Conservation (phyloP, 352 stramenopile species). For the Phytophthora sp. region DNA sequence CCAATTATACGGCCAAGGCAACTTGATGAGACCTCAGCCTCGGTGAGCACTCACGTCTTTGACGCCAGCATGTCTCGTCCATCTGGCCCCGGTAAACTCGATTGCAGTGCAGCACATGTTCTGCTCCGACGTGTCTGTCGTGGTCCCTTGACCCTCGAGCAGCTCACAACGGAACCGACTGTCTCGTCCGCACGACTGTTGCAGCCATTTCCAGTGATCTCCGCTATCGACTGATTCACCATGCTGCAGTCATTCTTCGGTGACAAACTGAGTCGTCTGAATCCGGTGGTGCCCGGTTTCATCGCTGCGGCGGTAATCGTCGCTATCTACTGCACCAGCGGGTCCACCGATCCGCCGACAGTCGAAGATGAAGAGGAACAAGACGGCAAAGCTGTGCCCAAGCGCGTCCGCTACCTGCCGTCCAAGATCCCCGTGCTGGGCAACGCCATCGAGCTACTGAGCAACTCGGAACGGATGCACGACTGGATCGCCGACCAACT, state of each 20-base stretch:
- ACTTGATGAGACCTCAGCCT: background rate
- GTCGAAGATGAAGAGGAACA: slow-evolving; percentile 1
- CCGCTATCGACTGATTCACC: background rate
- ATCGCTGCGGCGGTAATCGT: slow-evolving; percentile 21
- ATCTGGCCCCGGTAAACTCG: slow-evolving; percentile 2
- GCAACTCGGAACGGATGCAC: slow-evolving; percentile 46
- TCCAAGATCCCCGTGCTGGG: slow-evolving; percentile 42
- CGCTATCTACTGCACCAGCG: slow-evolving; percentile 28
- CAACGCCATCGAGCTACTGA: slow-evolving; percentile 47
- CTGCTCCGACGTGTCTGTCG: slow-evolving; percentile 5
- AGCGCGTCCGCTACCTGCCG: slow-evolving; percentile 37
- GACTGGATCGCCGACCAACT: slow-evolving; percentile 60
- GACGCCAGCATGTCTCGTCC: background rate
- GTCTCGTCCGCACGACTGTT: slow-evolving; percentile 3
- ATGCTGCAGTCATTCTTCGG: slow-evolving; percentile 35
- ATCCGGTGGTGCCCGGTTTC: slow-evolving; percentile 29
- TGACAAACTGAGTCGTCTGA: slow-evolving; percentile 19
- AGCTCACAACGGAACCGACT: slow-evolving; percentile 19
- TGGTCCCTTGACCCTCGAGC: background rate
- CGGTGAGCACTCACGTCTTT: slow-evolving; percentile 26
- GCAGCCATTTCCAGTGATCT: slow-evolving; percentile 1
- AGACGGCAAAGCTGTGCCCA: slow-evolving; percentile 16
- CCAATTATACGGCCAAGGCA: too few relatives aligned
- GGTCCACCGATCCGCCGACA: background rate
- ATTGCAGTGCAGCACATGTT: slow-evolving; percentile 10